Base-by-base conservation (phyloP, 208 protist genomes). In the Acanthamoeba culbertsoni region DNA sequence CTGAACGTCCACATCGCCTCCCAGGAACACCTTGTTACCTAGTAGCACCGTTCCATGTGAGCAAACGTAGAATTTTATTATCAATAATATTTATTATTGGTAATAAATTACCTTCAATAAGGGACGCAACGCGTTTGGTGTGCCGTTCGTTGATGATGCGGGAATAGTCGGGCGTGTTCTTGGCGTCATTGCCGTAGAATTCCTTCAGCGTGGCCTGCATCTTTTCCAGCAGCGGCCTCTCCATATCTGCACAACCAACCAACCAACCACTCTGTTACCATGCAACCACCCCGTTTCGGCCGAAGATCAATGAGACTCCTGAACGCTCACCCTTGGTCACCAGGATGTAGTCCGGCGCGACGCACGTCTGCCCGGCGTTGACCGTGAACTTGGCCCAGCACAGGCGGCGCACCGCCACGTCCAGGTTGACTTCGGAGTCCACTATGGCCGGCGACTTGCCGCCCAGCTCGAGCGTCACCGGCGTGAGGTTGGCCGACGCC, bases 361-460 rank as follows among this genome's bases (percentile, higher is more conserved):
- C 91, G 96, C 98, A 98, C 28, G 97, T 98, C 94, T 98, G 98
- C 6, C 98, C 98, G 31, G 53, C 91, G 95, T 98, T 98, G 14
- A 98, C 33, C 18, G 93, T 46, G 84, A 91, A 91, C 59, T 91
- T 91, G 59, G 57, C 84, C 84, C 94, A 98, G 63, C 95, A 55
- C 20, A 98, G 94, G 42, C 97, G 57, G 16, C 89, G 8, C 20
- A 65, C 96, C 40, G 97, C 96, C 1, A 96, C 86, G 20, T 96
- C 86, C 26, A 98, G 77, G 92, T 98, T 93, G 1, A 75, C 46
- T 26, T 94, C 46, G 2, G 91, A 94, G 94, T 98, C 97, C 4
- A 99, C 90, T 62, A 99, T 98, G 20, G 92, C 94, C 37, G 98
- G 98, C 33, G 96, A 98, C 92, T 99, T 99, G 28, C 98, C 98